These are phyloP conservation scores for Suillus subalutaceus DNA, from an alignment of 768 basidiomycete species.

Conservation along the genomic window DNA sequence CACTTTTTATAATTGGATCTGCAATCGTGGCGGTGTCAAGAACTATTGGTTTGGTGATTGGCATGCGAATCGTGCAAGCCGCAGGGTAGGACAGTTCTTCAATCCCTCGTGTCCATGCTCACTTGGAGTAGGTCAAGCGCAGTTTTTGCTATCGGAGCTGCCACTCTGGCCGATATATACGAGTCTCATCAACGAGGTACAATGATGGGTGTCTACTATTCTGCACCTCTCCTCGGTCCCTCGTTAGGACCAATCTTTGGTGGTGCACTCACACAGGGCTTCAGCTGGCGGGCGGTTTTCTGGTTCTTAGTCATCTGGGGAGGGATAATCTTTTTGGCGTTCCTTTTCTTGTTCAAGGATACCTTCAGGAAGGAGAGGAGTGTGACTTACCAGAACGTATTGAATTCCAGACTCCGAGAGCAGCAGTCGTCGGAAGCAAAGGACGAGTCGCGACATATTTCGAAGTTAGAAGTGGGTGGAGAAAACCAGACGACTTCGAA, in stretches of 20 bases:
- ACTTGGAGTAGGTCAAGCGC: conserved; percentile 54
- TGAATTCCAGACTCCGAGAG: conserved; percentile 46
- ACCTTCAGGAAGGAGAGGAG: conserved; percentile 85
- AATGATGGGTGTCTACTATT: conserved; percentile 84
- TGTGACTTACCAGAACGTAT: conserved; percentile 70
- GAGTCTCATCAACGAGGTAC: conserved; percentile 76
- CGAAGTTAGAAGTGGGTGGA: conserved; percentile 6
- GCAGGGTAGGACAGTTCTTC: conserved; percentile 46
- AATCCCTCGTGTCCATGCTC: neutral
- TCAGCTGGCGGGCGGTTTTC: conserved; percentile 83
- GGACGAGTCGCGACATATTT: conserved; percentile 17
- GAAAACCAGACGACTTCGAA: conserved; percentile 12
- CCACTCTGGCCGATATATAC: conserved; percentile 79
- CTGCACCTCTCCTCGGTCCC: conserved; percentile 75
- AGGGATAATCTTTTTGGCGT: conserved; percentile 52
- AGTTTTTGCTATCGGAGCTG: conserved; percentile 73
- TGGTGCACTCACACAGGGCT: conserved; percentile 63
- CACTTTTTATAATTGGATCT: conserved; percentile 59
- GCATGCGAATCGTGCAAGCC: conserved; percentile 68
- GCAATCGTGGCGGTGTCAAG: conserved; percentile 59
- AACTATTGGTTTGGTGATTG: conserved; percentile 60
- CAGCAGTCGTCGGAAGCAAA: conserved; percentile 20
- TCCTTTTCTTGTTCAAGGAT: conserved; percentile 73
- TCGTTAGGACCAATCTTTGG: conserved; percentile 72
- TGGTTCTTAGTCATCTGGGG: conserved; percentile 76